Evolutionary conservation across 1,139 yeast species (phyloP), one percentile per base, ranked within the genome.

Genomic region (Scheffersomyces stambukii): DNA sequence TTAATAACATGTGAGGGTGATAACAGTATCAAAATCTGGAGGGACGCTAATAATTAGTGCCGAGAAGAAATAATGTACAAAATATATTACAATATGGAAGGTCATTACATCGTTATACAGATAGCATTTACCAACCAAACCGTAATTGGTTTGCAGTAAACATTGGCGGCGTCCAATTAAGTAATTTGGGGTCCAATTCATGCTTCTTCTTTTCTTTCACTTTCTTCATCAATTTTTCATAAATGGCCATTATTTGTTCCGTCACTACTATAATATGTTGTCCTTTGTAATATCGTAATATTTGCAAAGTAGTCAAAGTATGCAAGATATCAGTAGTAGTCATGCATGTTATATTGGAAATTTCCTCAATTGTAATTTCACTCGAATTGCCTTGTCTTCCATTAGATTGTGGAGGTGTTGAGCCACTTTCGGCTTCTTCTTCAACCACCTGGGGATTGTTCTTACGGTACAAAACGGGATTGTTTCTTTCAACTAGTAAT

Each of bases 71-170:
- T 12, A 23, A 15, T 13, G 6, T 25, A 21, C 9, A 15, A 16
- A 12, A 11, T 15, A 8, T 16, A 16, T 16, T 6, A n/a, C n/a
- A n/a, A n/a, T n/a, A n/a, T n/a, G n/a, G n/a, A n/a, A n/a, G n/a
- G n/a, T n/a, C n/a, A n/a, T n/a, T n/a, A n/a, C n/a, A n/a, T n/a
- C n/a, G n/a, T 13, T 21, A 8, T 23, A 19, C 8, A 22, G 21
- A 22, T 21, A 27, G n/a, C 21, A 26, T 15, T 41, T 60, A 89
- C 96, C 96, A 89, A 3, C 96, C 97, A 57, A 91, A 91, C 44
- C 97, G 70, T 48, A 91, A 64, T 63, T 91, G 97, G 32, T 95
- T 89, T 13, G 97, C 96, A 1, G 96, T 89, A 53, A 91, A 91
- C 13, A 84, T 81, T 0, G 99, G 99, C 4, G 98, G 97, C 39